Evolutionary conservation across 2,329 filamentous ascomycete species (phyloP), one percentile per base, ranked within the genome.

Genomic region (Verticillium klebahnii): DNA sequence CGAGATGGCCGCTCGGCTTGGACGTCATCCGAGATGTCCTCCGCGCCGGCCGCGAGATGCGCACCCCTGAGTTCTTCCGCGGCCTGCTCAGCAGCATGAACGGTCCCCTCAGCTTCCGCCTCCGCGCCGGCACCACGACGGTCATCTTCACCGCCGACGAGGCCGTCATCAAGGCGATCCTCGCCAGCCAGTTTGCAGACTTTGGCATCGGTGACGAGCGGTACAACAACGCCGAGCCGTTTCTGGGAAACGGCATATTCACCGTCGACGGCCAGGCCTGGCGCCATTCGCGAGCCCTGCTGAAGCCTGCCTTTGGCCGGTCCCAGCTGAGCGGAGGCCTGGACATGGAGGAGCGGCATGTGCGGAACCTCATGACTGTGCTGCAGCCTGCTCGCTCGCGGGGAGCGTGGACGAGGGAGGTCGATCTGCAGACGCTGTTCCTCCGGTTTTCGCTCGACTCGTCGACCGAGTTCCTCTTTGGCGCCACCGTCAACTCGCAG

Each of bases 241-340:
- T 85, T 1, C 71, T 85, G 4, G 82, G 82, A n/a, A 68, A 73
- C 3, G 72, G 80, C 32, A 75, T 77, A 60, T 77, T 77, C 63
- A 73, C 73, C 2, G 69, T 70, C 56, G 71, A 73, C 56, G 74
- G 74, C 60, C 69, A 74, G 36, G 67, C 68, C 32, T 77, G 74
- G 76, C 70, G 71, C 61, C 70, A 73, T 40, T 77, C 75, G 2
- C 68, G 77, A 1, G 71, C 74, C 6, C 67, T 78, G 5, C 68
- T 80, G 36, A 71, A 77, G 1, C 78, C 78, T 0, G 73, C 77
- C 45, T 80, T 80, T 64, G 37, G 17, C 6, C 37, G 37, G 6
- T 40, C 37, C 37, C 37, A 40, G 37, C 37, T 40, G 6, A 40
- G 37, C 17, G 37, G 37, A 15, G 37, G 37, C 4, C 14, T 40